Conservation (phyloP, 1,284 basidiomycete genomes). For the Jaminaea rosea region DNA sequence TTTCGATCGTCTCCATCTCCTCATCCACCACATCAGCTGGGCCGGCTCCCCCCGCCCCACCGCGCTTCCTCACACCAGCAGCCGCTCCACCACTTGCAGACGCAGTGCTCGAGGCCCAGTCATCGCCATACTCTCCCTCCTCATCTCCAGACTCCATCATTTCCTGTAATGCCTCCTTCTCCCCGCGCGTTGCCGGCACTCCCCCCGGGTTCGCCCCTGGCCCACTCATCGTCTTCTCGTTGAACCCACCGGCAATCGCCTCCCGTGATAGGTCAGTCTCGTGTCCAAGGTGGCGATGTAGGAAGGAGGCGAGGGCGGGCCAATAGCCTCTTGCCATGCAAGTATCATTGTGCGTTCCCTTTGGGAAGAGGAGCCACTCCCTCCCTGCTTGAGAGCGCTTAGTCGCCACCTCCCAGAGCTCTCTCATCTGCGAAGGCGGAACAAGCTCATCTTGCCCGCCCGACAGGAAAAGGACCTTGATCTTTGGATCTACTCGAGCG, state of each 20-base stretch:
- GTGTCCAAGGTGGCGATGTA: slow-evolving; percentile 9
- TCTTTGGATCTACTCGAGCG: neutral
- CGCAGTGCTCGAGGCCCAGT: slow-evolving; percentile 1
- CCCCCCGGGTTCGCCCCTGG: neutral
- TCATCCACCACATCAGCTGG: neutral
- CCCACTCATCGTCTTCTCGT: neutral
- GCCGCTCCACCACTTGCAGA: neutral
- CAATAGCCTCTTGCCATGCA: slow-evolving; percentile 42
- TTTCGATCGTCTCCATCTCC: neutral
- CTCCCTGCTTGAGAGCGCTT: slow-evolving; percentile 49
- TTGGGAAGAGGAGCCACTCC: slow-evolving; percentile 51
- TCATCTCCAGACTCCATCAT: neutral
- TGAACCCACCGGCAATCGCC: neutral
- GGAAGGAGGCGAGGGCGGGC: slow-evolving; percentile 33
- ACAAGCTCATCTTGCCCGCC: slow-evolving; percentile 75
- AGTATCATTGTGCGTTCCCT: slow-evolving; percentile 58
- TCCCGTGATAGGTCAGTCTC: slow-evolving; percentile 12
- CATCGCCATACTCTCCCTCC: neutral
- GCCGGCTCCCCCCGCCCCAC: neutral
- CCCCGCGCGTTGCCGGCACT: neutral
- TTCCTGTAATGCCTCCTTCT: neutral
- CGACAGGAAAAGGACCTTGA: slow-evolving; percentile 65
- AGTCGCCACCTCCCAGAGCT: slow-evolving; percentile 57
- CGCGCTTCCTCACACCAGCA: neutral
- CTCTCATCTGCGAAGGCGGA: slow-evolving; percentile 72